Conservation (phyloP, 1,139 yeast genomes). For the Yamadazyma dushanensis region DNA sequence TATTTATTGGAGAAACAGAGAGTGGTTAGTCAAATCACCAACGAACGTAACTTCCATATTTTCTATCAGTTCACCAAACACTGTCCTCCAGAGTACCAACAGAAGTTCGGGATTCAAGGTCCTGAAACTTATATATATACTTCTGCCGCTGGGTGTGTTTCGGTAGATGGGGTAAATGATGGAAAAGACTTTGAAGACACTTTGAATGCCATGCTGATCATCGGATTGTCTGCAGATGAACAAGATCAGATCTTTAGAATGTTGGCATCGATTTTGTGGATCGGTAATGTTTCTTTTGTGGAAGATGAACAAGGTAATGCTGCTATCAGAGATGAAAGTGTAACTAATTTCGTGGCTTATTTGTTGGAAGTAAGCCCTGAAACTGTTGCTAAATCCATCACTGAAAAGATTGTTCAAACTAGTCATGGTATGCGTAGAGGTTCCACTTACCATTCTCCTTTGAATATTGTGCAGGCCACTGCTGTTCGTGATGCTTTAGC, state of each 20-base stretch:
- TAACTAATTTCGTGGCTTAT: conserved; percentile 92
- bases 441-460: conserved; percentile 90
- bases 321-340: conserved; percentile 76
- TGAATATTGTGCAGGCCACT: conserved; percentile 87
- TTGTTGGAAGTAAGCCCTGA: conserved; percentile 77
- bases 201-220: conserved; percentile 78
- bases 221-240: conserved; percentile 78
- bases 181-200: conserved; percentile 77
- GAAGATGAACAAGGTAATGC: conserved; percentile 91
- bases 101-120: conserved; percentile 81
- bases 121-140: conserved; percentile 94
- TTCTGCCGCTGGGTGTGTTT: conserved; percentile 79
- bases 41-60: conserved; percentile 95
- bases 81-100: conserved; percentile 83
- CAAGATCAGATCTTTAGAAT: conserved; percentile 89
- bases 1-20: conserved; percentile 92
- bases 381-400: conserved; percentile 64
- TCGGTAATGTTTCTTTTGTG: conserved; percentile 84
- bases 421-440: conserved; percentile 87
- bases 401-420: conserved; percentile 86
- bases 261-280: conserved; percentile 87
- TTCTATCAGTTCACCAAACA: conserved; percentile 95
- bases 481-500: conserved; percentile 96
- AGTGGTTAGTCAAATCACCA: conserved; percentile 88
- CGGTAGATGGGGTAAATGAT: conserved; percentile 88